Conservation (phyloP, 371 early-diverging fungal genomes). For the Rhizopus delemar region DNA sequence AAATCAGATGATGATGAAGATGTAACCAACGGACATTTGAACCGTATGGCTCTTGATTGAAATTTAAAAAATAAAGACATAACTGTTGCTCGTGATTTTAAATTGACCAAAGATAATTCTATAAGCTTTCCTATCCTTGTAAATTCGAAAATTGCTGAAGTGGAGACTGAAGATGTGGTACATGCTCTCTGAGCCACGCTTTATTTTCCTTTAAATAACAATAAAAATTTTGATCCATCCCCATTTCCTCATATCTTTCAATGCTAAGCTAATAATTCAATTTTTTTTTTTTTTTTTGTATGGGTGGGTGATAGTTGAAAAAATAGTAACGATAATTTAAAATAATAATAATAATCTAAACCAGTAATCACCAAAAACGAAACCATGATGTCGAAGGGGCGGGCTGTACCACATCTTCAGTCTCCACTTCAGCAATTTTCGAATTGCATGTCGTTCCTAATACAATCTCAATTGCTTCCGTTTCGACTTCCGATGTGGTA, state of each 20-base stretch:
- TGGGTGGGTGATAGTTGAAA: neutral
- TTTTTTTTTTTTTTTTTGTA: neutral
- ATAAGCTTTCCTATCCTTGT: too few species aligned
- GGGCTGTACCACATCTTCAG: neutral
- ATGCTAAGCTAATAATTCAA: neutral
- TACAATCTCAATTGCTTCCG: constrained; percentile 16
- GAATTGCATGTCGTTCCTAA: constrained; percentile 8
- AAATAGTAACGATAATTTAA: too few species aligned
- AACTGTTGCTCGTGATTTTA: too few species aligned
- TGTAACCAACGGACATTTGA: too few species aligned
- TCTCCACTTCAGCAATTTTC: neutral
- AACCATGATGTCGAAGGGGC: neutral
- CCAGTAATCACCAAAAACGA: neutral
- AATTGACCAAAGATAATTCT: too few species aligned
- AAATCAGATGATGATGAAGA: too few species aligned
- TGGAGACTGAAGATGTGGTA: constrained; percentile 4
- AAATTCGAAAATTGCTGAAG: neutral
- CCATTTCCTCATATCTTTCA: neutral
- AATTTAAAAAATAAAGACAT: too few species aligned
- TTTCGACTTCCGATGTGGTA: constrained; percentile 10
- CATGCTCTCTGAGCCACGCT: constrained; percentile 7
- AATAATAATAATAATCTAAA: too few species aligned
- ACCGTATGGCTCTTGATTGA: too few species aligned
- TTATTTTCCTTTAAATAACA: constrained; percentile 9
- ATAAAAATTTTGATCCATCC: neutral